Conservation (phyloP, 306 rosid species). For the Spatholobus suberectus region DNA sequence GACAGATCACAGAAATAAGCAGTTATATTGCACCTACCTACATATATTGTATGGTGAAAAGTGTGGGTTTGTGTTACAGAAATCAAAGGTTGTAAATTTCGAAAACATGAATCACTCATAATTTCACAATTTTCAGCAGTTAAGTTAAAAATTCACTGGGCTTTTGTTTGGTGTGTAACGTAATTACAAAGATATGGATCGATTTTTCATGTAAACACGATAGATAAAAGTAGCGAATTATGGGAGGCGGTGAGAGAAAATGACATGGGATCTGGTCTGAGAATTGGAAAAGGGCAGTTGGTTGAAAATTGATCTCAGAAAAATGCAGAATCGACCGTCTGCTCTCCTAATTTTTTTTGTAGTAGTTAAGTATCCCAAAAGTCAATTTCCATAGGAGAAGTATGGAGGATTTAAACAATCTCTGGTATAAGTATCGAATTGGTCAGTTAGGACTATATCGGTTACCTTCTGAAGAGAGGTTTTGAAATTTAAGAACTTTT, state of each 20-base stretch:
- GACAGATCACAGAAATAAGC: neutral
- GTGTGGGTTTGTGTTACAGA: neutral
- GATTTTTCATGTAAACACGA: neutral
- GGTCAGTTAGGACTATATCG: no score
- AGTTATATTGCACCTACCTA: neutral
- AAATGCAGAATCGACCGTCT: slow-evolving; percentile 28
- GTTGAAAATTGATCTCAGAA: neutral
- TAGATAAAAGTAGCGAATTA: neutral
- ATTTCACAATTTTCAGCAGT: neutral
- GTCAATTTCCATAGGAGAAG: no score
- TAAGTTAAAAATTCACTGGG: neutral
- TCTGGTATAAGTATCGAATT: no score
- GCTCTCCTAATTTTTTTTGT: no score
- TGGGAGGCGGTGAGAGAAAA: neutral
- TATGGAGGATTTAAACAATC: no score
- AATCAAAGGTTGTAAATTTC: neutral
- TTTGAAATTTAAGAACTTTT: no score
- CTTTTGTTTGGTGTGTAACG: neutral
- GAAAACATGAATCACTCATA: neutral
- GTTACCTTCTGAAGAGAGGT: no score
- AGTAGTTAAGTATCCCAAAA: no score
- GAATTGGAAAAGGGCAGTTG: neutral
- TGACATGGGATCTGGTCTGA: neutral
- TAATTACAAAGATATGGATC: neutral
- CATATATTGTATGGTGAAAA: neutral